Conservation (phyloP, 164 flowering plant genomes). For the Kalanchoe fedtschenkoi region DNA sequence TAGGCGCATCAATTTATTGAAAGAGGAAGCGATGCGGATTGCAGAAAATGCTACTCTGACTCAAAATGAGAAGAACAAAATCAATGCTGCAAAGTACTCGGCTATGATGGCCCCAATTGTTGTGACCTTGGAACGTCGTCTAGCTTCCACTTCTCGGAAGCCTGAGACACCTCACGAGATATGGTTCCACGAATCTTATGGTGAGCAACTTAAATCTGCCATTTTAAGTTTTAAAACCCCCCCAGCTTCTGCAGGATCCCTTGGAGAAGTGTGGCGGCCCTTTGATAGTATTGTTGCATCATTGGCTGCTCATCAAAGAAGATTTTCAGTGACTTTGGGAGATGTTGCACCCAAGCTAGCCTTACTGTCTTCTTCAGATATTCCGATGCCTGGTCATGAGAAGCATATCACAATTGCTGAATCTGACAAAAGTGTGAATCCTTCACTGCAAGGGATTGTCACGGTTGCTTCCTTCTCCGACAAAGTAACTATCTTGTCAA, state of each 20-base stretch:
- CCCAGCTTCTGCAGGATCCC: constrained; percentile 59
- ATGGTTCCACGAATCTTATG: constrained; percentile 76
- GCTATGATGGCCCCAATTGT: constrained; percentile 98
- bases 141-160: constrained; percentile 77
- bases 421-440: constrained; percentile 26
- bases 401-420: constrained; percentile 49
- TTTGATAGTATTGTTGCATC: constrained; percentile 78
- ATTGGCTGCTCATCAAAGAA: constrained; percentile 74
- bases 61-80: constrained; percentile 74
- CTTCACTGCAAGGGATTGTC: constrained; percentile 48
- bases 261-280: constrained; percentile 91
- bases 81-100: constrained; percentile 88
- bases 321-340: constrained; percentile 57
- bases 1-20: constrained; percentile 81
- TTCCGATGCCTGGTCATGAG: constrained; percentile 98
- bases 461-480: constrained; percentile 79
- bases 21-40: constrained; percentile 85
- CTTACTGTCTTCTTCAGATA: constrained; percentile 66
- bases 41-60: constrained; percentile 78
- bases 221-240: constrained; percentile 65
- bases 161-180: constrained; percentile 93
- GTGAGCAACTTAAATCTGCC: constrained; percentile 66
- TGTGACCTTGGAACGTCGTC: constrained; percentile 93
- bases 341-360: constrained; percentile 87
- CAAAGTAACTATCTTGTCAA: constrained; percentile 64